Base-by-base conservation (phyloP, 1,284 basidiomycete genomes). In the Rhizoctonia solani region DNA sequence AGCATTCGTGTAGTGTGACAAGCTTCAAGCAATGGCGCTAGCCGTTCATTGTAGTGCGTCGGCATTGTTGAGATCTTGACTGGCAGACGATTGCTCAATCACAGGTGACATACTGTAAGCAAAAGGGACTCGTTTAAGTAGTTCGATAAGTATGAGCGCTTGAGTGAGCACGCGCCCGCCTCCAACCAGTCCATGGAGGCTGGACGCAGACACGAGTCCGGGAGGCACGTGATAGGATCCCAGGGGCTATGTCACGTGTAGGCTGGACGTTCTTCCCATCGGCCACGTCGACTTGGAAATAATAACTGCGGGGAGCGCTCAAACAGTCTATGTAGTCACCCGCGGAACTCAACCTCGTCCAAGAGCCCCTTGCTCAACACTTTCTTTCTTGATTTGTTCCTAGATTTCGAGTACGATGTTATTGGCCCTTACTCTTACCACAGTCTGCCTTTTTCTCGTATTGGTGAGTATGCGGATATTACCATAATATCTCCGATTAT, bases 401-500 rank as follows among this genome's bases (percentile, higher is more conserved):
- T 39, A 42, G 34, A 19, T 13, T 1, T 39, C 8, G 8, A n/a
- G 37, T 23, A 37, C 34, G 23, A 65, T 65, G 59, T 41, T 65
- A 25, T 39, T 53, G 4, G 39, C 21, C 8, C 59, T 65, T 25
- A 29, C 37, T 30, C 2, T 29, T 1, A 37, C 42, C 44, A 44
- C 44, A 34, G 16, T 41, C 16, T 52, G 47, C n/a, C 49, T 65
- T 42, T 65, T 53, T 25, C 16, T 53, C n/a, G 59, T 47, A 16
- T 19, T 65, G 47, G 59, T 65, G 21, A 65, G 59, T 53, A 2
- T 46, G 21, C n/a, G n/a, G n/a, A n/a, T n/a, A 9, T 46, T 5
- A 14, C 44, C 44, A 46, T 52, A 3, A 49, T 53, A 42, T 65
- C 59, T 53, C 47, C 59, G 59, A 65, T 65, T 50, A 76, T 78